Percentiles rank a stretch among this genome's conserved stretches.
Conservation (phyloP, 164 flowering plant species). For the Paratinospora sagittata region DNA sequence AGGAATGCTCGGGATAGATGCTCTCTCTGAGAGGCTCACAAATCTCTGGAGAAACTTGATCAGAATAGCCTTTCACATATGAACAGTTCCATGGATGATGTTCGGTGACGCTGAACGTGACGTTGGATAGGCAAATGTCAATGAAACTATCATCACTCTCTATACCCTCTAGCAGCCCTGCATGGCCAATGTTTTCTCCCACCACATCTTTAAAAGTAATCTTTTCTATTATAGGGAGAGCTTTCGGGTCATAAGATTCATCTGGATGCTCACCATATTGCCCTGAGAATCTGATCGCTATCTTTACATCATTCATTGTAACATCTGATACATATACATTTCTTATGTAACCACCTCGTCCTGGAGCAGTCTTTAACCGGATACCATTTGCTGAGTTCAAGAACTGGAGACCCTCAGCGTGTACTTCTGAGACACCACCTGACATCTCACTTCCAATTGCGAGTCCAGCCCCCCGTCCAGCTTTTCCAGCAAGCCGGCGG, state of each 20-base stretch:
- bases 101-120: conserved; percentile 33
- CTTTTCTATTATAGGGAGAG: conserved; percentile 49
- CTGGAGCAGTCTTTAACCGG: conserved; percentile 56
- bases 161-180: conserved; percentile 64
- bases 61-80: conserved; percentile 46
- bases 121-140: conserved; percentile 50
- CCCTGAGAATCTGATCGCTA: conserved; percentile 43
- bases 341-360: conserved; percentile 69
- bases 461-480: conserved; percentile 45
- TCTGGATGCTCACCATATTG: conserved; percentile 68
- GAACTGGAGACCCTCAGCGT: conserved; percentile 41
- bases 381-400: conserved; percentile 47
- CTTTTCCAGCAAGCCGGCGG: conserved; percentile 34
- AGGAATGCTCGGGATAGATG: conserved; percentile 31
- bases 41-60: conserved; percentile 43
- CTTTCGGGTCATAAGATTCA: conserved; percentile 50
- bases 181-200: conserved; percentile 46
- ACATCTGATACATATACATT: conserved; percentile 42
- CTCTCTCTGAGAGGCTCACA: conserved; percentile 40
- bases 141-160: conserved; percentile 40
- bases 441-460: conserved; percentile 92
- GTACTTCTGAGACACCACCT: conserved; percentile 68
- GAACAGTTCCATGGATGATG: conserved; percentile 63
- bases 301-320: conserved; percentile 33
- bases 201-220: conserved; percentile 51